Evolutionary conservation across 306 rosid species (phyloP), one percentile per base, ranked within the genome.

Genomic region (Potentilla sterilis): DNA sequence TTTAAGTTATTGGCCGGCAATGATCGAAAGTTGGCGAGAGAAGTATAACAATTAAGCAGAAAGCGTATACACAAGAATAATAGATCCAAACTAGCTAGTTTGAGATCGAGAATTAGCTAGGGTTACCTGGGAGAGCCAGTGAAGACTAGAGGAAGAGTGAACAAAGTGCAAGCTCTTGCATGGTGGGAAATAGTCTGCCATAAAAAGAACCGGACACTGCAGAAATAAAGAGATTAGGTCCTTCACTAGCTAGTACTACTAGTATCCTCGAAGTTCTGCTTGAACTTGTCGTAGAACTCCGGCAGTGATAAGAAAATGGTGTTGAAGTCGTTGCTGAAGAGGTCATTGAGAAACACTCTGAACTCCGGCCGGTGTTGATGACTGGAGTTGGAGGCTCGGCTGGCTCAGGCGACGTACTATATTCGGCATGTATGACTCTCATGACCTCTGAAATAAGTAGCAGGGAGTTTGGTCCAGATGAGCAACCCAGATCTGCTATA

Each of bases 131-230:
- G 94, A 91, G 70, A 89, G 94, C 94, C 97, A 91, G 65, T 91
- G 94, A 64, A 91, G 88, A 61, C 92, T 91, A 22, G 93, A 84
- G 77, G 97, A 89, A 78, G 97, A 87, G 81, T 87, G 91, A n/a
- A 83, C 88, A 75, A 91, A 81, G 67, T 91, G 88, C 8, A 87
- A 48, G 63, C 75, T 78, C 0, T 85, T 80, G 49, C n/a, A n/a
- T n/a, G n/a, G n/a, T n/a, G n/a, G n/a, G n/a, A n/a, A n/a, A n/a
- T n/a, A n/a, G 14, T 49, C 94, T 80, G 0, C 89, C 88, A 10
- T 89, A 89, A 78, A 89, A 89, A 49, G 81, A 59, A 13, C 97
- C 97, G 0, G 94, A 91, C 6, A 78, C 85, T 8, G 76, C 97
- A 0, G 62, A 65, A 67, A 89, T 65, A 9, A 83, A 89, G 52